These are phyloP conservation scores for Cryphonectria nitschkei DNA, from an alignment of 2,329 filamentous ascomycete genomes.

Conservation along the genomic window DNA sequence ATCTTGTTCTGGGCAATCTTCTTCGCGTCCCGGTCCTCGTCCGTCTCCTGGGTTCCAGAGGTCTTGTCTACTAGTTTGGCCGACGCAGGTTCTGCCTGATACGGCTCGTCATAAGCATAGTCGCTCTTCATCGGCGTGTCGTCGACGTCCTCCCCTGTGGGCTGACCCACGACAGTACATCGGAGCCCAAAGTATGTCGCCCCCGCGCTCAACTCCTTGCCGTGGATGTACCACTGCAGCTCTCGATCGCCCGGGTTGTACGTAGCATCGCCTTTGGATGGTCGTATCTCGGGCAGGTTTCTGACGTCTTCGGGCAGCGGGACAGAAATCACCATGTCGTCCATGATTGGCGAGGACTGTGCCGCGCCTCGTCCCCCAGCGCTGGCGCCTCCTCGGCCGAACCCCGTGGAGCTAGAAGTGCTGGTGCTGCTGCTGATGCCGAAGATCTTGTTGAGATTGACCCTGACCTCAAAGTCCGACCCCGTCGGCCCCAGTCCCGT, in stretches of 20 bases:
- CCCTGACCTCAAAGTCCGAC: constrained; percentile 85
- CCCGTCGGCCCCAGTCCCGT: constrained; percentile 76
- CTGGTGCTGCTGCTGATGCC: constrained; percentile 37
- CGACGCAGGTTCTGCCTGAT: constrained; percentile 50
- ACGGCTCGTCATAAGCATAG: constrained; percentile 60
- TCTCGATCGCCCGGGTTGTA: constrained; percentile 74
- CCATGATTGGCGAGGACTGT: constrained; percentile 64
- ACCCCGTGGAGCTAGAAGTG: constrained; percentile 39
- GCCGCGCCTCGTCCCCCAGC: constrained; percentile 53
- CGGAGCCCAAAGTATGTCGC: constrained; percentile 73
- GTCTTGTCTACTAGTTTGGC: constrained; percentile 40
- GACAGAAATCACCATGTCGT: constrained; percentile 77
- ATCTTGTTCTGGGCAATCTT: constrained; percentile 71
- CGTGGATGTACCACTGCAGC: constrained; percentile 82
- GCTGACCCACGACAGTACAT: constrained; percentile 75
- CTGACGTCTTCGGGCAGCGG: constrained; percentile 79
- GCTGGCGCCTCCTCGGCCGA: constrained; percentile 47
- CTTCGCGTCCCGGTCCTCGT: constrained; percentile 55
- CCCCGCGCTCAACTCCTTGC: constrained; percentile 73
- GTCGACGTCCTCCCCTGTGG: constrained; percentile 50
- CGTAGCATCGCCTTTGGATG: constrained; percentile 80
- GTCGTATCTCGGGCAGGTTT: constrained; percentile 80
- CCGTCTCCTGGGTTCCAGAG: constrained; percentile 34
- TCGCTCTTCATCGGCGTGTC: constrained; percentile 52
- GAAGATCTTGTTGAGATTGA: constrained; percentile 72